Conservation (phyloP, 768 basidiomycete species). For the Amanita fuliginea region DNA sequence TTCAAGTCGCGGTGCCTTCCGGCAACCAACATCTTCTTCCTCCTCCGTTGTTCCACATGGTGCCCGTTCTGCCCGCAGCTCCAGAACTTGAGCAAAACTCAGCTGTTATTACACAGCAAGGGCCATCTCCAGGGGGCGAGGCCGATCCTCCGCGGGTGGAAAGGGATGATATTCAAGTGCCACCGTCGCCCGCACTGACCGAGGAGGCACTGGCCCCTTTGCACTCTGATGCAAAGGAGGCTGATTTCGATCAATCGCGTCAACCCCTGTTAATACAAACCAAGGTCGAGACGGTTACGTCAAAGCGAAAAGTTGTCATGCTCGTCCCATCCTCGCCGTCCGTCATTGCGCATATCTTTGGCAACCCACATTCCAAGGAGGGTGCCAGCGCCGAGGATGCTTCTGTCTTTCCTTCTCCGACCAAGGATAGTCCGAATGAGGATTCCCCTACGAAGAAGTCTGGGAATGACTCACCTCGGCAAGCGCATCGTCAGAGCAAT, state of each 20-base stretch:
- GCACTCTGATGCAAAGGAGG: not conserved
- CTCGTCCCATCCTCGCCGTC: constrained; percentile 6
- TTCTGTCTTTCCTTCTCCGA: not conserved
- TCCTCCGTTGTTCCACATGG: constrained; percentile 4
- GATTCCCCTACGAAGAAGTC: not conserved
- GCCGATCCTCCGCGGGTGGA: not conserved
- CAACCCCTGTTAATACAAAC: not conserved
- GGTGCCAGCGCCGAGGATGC: not conserved
- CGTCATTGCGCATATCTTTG: constrained; percentile 10
- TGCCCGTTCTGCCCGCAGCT: not conserved
- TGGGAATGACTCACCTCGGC: constrained; percentile 1
- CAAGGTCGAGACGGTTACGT: not conserved
- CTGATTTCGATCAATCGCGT: not conserved
- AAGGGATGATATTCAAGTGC: not conserved
- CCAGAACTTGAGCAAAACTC: not conserved
- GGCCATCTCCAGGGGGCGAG: not conserved
- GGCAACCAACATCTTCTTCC: constrained; percentile 6
- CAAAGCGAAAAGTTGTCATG: not conserved
- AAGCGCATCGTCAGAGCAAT: constrained; percentile 9
- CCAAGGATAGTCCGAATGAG: not conserved
- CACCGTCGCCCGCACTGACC: constrained; percentile 14
- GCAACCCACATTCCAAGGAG: not conserved
- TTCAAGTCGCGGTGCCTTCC: not conserved
- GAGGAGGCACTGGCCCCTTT: not conserved
- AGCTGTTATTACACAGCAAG: not conserved